Conservation (phyloP, 2,329 filamentous ascomycete species). For the Alternaria burnsii region DNA sequence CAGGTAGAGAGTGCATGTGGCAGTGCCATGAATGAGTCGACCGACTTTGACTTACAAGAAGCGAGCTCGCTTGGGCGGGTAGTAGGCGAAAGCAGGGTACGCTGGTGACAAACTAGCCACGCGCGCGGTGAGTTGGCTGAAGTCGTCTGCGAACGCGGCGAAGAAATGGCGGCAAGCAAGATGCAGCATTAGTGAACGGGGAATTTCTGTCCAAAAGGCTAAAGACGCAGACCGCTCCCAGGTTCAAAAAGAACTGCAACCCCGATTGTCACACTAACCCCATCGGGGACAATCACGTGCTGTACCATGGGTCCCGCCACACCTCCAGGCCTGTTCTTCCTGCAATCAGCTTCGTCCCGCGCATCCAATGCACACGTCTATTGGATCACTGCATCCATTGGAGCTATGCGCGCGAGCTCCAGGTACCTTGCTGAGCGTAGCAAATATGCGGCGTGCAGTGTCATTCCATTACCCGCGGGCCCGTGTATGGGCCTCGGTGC, state of each 20-base stretch:
- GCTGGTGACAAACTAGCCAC: neutral
- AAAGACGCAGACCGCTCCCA: slow-evolving; percentile 8
- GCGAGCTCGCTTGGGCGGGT: slow-evolving; percentile 29
- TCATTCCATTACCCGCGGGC: slow-evolving; percentile 13
- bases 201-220: neutral
- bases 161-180: neutral
- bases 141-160: neutral
- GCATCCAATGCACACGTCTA: slow-evolving; percentile 9
- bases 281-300: slow-evolving; percentile 13
- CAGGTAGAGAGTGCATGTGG: slow-evolving; percentile 34
- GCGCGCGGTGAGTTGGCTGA: slow-evolving; percentile 1
- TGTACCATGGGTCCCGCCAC: neutral
- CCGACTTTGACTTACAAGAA: slow-evolving; percentile 19
- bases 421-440: slow-evolving; percentile 14
- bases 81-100: slow-evolving; percentile 13
- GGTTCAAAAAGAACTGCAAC: slow-evolving; percentile 3
- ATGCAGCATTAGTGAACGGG: slow-evolving; percentile 1
- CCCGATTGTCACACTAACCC: neutral
- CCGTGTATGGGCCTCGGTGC: neutral
- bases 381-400: slow-evolving; percentile 13
- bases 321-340: slow-evolving; percentile 19
- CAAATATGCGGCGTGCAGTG: slow-evolving; percentile 22
- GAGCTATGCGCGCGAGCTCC: neutral
- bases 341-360: slow-evolving; percentile 28
- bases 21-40: slow-evolving; percentile 23